A percentile compares a stretch with the other conserved stretches of the same genome.
phyloP scores from a whole-genome alignment of 495 filamentous ascomycete genomes.

The Aspergillus hancockii region DNA sequence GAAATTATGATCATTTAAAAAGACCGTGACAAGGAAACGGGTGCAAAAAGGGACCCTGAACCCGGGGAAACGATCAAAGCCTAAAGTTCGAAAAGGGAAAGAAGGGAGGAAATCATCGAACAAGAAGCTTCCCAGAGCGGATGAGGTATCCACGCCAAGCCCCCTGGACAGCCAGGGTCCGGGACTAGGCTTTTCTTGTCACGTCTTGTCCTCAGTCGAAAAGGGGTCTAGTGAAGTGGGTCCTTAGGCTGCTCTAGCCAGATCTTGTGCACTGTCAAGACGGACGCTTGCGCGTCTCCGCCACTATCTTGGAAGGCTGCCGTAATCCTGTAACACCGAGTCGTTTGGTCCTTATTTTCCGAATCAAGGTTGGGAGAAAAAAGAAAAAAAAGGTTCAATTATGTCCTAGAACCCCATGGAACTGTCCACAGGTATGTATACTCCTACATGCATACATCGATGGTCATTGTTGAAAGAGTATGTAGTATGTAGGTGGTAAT shows the following conservation, averaged over 20 bases:
- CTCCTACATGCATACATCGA: neutral
- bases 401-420: neutral
- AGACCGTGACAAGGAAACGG: neutral
- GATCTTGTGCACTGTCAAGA: slow-evolving; percentile 45
- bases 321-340: slow-evolving; percentile 26
- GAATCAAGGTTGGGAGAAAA: slow-evolving; percentile 12
- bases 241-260: slow-evolving; percentile 32
- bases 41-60: neutral
- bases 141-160: slow-evolving; percentile 29
- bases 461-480: neutral
- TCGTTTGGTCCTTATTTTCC: slow-evolving; percentile 12
- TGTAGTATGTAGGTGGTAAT: slow-evolving; percentile 5
- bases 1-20: neutral
- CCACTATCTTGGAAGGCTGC: slow-evolving; percentile 27
- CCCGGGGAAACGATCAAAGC: neutral
- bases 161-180: slow-evolving; percentile 23
- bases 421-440: neutral
- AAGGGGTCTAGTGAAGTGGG: slow-evolving; percentile 28
- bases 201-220: slow-evolving; percentile 4
- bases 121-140: slow-evolving; percentile 9
- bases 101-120: neutral
- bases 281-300: slow-evolving; percentile 51
- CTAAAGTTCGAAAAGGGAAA: neutral
- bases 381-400: neutral
- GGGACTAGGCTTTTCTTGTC: slow-evolving; percentile 18